Conservation (phyloP, 148 eudicot species). For the Euryodendron excelsum region DNA sequence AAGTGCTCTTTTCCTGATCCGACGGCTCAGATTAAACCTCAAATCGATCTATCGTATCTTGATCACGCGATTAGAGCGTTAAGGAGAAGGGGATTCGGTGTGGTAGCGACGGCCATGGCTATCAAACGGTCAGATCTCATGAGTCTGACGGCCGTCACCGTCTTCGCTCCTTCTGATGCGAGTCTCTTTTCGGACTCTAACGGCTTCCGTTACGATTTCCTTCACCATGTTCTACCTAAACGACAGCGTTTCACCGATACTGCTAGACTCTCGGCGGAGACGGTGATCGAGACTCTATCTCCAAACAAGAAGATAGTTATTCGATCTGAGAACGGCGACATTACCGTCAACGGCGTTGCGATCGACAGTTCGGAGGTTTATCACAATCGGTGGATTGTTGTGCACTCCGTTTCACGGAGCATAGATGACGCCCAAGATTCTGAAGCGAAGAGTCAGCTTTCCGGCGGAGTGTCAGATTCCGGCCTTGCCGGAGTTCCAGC, state of each 20-base stretch:
- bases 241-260: slow-evolving; percentile 13
- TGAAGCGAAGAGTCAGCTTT: not conserved
- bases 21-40: not conserved
- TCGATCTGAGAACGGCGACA: slow-evolving; percentile 10
- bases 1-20: slow-evolving; percentile 15
- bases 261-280: not conserved
- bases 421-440: slow-evolving; percentile 23
- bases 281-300: slow-evolving; percentile 19
- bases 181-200: slow-evolving; percentile 14
- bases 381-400: slow-evolving; percentile 35
- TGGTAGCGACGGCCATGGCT: slow-evolving; percentile 26
- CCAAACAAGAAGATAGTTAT: slow-evolving; percentile 22
- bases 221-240: slow-evolving; percentile 24
- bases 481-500: not conserved
- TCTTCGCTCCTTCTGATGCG: slow-evolving; percentile 36
- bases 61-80: slow-evolving; percentile 29
- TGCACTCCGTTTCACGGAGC: slow-evolving; percentile 17
- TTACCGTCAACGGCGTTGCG: slow-evolving; percentile 24
- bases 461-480: not conserved
- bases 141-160: slow-evolving; percentile 16
- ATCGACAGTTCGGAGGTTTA: slow-evolving; percentile 23
- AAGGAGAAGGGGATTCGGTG: slow-evolving; percentile 24
- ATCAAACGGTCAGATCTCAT: slow-evolving; percentile 17
- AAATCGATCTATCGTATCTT: slow-evolving; percentile 16
- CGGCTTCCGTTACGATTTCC: slow-evolving; percentile 35